A percentile compares a stretch with the other conserved stretches of the same genome.
Conservation (phyloP, 192 early-diverging fungal genomes). For the Coemansia sp. region DNA sequence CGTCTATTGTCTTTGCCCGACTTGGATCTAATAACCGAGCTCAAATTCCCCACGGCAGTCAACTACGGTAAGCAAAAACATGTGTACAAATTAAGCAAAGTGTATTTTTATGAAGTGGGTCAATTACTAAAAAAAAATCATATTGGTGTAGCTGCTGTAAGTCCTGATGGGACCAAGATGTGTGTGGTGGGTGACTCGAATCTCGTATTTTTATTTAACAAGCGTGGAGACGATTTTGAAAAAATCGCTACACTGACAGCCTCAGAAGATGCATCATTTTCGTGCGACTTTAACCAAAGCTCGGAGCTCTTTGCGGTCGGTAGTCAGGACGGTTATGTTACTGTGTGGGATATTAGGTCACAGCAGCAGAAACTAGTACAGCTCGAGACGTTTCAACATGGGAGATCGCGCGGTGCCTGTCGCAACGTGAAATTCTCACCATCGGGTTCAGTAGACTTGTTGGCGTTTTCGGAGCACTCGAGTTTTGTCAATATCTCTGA, state of each 20-base stretch:
- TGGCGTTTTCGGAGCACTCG: conserved; percentile 74
- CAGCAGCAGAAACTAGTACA: conserved; percentile 68
- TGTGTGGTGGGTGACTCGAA: conserved; percentile 91
- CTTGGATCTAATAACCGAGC: conserved; percentile 71
- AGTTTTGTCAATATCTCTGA: conserved; percentile 88
- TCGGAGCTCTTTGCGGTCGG: conserved; percentile 96
- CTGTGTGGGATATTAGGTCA: conserved; percentile 89
- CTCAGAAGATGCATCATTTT: conserved; percentile 86
- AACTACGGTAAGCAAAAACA: conserved; percentile 70
- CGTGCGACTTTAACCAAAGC: conserved; percentile 93
- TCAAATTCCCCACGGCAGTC: conserved; percentile 87
- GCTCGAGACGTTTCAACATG: conserved; percentile 78
- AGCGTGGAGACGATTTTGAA: conserved; percentile 69
- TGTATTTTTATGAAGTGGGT: not conserved
- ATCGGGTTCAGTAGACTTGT: conserved; percentile 85
- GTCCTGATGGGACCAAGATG: conserved; percentile 91
- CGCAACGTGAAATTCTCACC: conserved; percentile 95
- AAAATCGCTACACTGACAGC: conserved; percentile 76
- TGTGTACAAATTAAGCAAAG: not conserved
- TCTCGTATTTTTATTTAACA: conserved; percentile 84
- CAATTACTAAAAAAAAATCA: not conserved
- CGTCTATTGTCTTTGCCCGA: conserved; percentile 86
- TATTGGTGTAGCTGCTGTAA: conserved; percentile 66
- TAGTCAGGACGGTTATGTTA: conserved; percentile 91
- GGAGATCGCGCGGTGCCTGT: conserved; percentile 61